Evolutionary conservation across 1,284 basidiomycete species (phyloP), one percentile per base, ranked within the genome.

Genomic region (Quambalaria eucalypti): DNA sequence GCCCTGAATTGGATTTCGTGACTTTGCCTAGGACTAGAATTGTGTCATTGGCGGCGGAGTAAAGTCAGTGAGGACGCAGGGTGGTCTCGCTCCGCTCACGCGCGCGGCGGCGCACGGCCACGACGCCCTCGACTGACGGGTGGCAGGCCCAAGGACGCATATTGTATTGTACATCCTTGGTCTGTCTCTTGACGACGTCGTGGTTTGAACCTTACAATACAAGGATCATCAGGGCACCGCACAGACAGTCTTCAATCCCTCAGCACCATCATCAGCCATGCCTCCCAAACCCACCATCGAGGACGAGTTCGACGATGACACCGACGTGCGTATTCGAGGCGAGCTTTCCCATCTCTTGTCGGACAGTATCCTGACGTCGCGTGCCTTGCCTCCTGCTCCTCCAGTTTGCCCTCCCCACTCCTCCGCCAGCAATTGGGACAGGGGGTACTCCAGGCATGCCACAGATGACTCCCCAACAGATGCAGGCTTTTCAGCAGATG

Each of bases 261-360:
- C 31, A 33, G 31, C 31, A 33, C 8, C 31, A 33, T 33, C 31
- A 33, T 8, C n/a, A n/a, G n/a, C n/a, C 9, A 33, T 33, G 31
- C 31, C 31, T 8, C 19, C 19, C 6, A 46, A 23, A 26, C 21
- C 54, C n/a, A 48, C 33, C 40, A 52, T 60, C n/a, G 61, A 68
- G n/a, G 66, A 73, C 40, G 72, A 71, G 33, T 74, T 74, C 39
- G 66, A 74, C 60, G 73, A 74, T 64, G 73, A 74, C 54, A 69
- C 68, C 42, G 73, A 74, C 49, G 71, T 74, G 56, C 51, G 68
- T 56, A n/a, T 10, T 28, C 28, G 10, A 10, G 16, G 36, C 36
- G 10, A 10, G 3, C 21, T n/a, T n/a, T 9, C 5, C 16, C 21
- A 39, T 39, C 21, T 10, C 4, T 14, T 3, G 10, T 14, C 16